These are phyloP conservation scores for Ilex paraguariensis DNA, from an alignment of 305 asterid genomes.

Conservation along the genomic window DNA sequence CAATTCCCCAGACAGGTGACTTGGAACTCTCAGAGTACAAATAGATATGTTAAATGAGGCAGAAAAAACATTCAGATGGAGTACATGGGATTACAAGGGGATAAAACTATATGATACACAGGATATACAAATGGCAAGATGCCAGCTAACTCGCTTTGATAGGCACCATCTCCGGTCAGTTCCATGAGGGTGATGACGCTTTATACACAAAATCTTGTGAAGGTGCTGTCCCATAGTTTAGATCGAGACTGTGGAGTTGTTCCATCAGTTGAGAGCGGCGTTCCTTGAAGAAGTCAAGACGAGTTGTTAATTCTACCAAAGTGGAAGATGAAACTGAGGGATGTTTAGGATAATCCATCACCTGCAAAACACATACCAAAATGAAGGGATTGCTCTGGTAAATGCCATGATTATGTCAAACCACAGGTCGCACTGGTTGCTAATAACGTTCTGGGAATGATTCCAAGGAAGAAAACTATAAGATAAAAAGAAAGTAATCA, in stretches of 20 bases:
- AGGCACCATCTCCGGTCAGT: slow-evolving; percentile 27
- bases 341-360: slow-evolving; percentile 52
- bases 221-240: slow-evolving; percentile 56
- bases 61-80: no score
- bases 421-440: no score
- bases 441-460: no score
- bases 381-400: no score
- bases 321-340: slow-evolving; percentile 70
- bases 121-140: slow-evolving; percentile 37
- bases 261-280: slow-evolving; percentile 97
- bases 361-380: slow-evolving; percentile 24
- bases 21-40: no score
- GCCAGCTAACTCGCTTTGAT: background rate
- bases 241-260: slow-evolving; percentile 83
- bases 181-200: slow-evolving; percentile 91
- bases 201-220: slow-evolving; percentile 67
- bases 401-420: no score
- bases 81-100: slow-evolving; percentile 1
- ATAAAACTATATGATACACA: slow-evolving; percentile 26
- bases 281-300: slow-evolving; percentile 94
- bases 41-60: no score
- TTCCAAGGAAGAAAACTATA: no score
- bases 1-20: no score
- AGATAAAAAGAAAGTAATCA: no score
- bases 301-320: slow-evolving; percentile 82